Percentiles rank a stretch among this genome's conserved stretches.
These are phyloP conservation scores for Nemania sp. DNA, from an alignment of 2,329 filamentous ascomycete genomes.

Conservation along the genomic window DNA sequence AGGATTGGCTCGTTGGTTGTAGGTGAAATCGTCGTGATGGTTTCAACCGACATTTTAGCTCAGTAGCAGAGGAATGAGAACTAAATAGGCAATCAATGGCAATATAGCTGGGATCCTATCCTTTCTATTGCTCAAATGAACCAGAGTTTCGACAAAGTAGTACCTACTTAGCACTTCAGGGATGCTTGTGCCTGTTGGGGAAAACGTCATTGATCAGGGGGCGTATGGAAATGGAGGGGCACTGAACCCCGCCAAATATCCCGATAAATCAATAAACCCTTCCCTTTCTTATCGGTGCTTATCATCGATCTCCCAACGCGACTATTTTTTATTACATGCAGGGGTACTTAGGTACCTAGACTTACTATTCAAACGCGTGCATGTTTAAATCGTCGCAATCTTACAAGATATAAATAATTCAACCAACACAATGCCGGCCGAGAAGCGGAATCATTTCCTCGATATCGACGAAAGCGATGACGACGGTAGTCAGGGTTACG, in stretches of 20 bases:
- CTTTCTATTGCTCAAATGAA: not conserved
- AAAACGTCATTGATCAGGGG: slow-evolving; percentile 3
- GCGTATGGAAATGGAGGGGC: slow-evolving; percentile 19
- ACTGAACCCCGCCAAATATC: slow-evolving; percentile 20
- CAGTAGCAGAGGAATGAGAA: not conserved
- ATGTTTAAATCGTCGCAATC: too few species aligned
- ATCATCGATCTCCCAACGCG: slow-evolving; percentile 5
- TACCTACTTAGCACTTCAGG: not conserved
- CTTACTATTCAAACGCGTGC: too few species aligned
- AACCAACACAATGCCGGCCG: slow-evolving; percentile 58
- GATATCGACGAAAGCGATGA: slow-evolving; percentile 63
- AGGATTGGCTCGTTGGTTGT: slow-evolving; percentile 84
- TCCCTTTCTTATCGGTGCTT: slow-evolving; percentile 8
- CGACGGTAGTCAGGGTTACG: slow-evolving; percentile 61
- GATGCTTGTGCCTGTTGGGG: not conserved
- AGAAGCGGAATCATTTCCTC: slow-evolving; percentile 74
- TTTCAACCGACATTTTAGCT: slow-evolving; percentile 63
- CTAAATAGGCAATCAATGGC: not conserved
- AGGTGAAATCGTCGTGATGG: slow-evolving; percentile 81
- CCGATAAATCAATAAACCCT: slow-evolving; percentile 9
- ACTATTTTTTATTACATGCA: slow-evolving; percentile 13
- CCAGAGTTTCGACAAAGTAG: not conserved
- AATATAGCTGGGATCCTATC: not conserved
- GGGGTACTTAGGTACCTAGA: too few species aligned
- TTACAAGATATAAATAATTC: too few species aligned